Base-by-base conservation (phyloP, 805 yeast species). In the Maudiozyma pseudohumilis region DNA sequence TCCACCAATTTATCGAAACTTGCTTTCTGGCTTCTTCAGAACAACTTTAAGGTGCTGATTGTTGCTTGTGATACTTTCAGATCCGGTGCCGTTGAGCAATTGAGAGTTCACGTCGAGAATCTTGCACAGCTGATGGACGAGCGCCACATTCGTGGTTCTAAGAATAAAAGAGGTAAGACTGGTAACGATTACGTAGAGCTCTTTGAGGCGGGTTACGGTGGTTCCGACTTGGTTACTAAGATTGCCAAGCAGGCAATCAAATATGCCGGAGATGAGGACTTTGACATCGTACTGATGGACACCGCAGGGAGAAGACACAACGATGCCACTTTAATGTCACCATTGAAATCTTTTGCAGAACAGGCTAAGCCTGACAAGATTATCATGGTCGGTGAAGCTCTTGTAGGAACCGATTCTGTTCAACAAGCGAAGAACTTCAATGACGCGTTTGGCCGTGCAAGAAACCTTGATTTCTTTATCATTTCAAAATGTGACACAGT, bases 41-140 rank as follows among this genome's bases (percentile, higher is more conserved):
- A 92, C 59, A 77, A 89, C 53, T 70, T 84, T 57, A 76, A 74
- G 47, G 95, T 89, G 1, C 68, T 89, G 36, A 82, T 89, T 50
- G 94, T 95, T 17, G 98, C 98, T 0, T 89, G 97, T 64, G 98
- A 89, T 64, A 92, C 98, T 0, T 89, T 89, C 64, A 73, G 98
- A 61, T 85, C 96, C 1, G 98, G 98, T 36, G 98, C 98, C 1
- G 96, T 89, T n/a, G 97, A 89, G 59, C 98, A 89, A 63, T 68
- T 89, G 43, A 77, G 92, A 48, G 95, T 88, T 2, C 98, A 89
- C 62, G 97, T 89, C 2, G 78, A 79, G 43, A 84, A 92, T 52
- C 66, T 89, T 44, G 74, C 78, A 37, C 76, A 76, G 44, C 66
- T 88, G 29, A 78, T 85, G 23, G 72, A 69, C 33, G 61, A 61